phyloP scores from a whole-genome alignment of 208 protist species.

The Kentomonas sorsogonicus region DNA sequence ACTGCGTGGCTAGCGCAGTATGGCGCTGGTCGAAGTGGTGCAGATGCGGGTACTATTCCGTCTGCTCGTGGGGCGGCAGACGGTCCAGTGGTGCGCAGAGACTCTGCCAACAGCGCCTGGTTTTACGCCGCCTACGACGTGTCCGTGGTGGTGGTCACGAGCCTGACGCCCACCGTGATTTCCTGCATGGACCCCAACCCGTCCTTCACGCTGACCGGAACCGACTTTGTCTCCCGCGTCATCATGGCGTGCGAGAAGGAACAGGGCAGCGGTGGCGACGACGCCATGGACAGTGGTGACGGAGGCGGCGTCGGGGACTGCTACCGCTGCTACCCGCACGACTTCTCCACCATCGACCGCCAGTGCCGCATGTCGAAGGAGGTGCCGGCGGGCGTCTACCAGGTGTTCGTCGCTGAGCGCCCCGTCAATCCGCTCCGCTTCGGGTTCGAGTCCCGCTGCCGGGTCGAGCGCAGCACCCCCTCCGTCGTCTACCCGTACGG shows the following conservation, averaged over 20 bases:
- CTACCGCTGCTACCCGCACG: conserved; percentile 19
- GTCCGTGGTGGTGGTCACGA: conserved; percentile 8
- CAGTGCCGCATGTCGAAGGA: conserved; percentile 16
- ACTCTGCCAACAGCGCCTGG: no score
- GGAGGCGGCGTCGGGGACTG: no score
- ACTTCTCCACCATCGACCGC: conserved; percentile 12
- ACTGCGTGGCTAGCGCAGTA: no score
- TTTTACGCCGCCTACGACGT: no score
- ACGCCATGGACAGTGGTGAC: no score
- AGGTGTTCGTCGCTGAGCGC: conserved; percentile 22
- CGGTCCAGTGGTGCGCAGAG: no score
- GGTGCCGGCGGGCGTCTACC: conserved; percentile 14
- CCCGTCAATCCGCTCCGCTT: conserved; percentile 17
- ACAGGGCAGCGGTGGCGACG: no score
- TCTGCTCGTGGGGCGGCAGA: no score
- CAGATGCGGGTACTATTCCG: no score
- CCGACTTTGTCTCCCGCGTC: conserved; percentile 12
- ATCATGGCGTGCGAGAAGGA: conserved; percentile 29
- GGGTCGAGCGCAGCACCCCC: conserved; percentile 8
- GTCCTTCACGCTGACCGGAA: conserved; percentile 20
- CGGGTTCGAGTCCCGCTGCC: conserved; percentile 11
- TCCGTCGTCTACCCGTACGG: conserved; percentile 26
- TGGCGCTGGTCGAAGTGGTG: no score
- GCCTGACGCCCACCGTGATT: conserved; percentile 18
- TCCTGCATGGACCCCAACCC: conserved; percentile 21